Base-by-base conservation (phyloP, 495 filamentous ascomycete species). In the Hypoxylon trugodes region DNA sequence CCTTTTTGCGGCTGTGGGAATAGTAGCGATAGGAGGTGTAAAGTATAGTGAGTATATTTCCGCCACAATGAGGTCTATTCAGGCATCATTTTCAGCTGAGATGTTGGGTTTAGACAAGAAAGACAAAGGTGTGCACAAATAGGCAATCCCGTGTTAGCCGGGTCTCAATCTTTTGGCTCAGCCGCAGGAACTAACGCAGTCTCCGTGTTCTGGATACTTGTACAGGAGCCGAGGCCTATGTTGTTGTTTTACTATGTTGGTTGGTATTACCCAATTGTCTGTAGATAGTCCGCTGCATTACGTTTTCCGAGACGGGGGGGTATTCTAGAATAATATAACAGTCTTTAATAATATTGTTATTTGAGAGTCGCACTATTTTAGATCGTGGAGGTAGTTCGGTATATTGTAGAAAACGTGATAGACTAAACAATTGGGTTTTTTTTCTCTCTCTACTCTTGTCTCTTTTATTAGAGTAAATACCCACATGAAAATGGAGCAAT, bases 401-500 rank as follows among this genome's bases (percentile, higher is more conserved):
- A 57, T 45, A 32, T 37, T 49, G 12, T 49, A 32, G 9, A n/a
- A 48, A 48, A 8, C 15, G 33, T 10, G n/a, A 32, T 4, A 30
- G 26, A 28, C 33, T 21, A 32, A 48, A 33, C 8, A 48, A 48
- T 33, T 48, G n/a, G n/a, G n/a, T 42, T 41, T 48, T 30, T 40
- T 40, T 19, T 16, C 22, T 21, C 41, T 18, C 5, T 40, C 36
- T 16, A 7, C 5, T 42, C 13, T 40, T n/a, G 15, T 47, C 24
- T 50, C 49, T 66, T 56, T 60, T 60, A 55, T 59, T 60, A 66
- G 36, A 66, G 30, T 43, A 61, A n/a, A n/a, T 56, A 51, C 38
- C 56, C 62, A 56, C 45, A 46, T 9, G 15, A 47, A 32, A 58
- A 66, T 46, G 51, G 46, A 61, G 47, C 38, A 60, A 57, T 66